phyloP scores from a whole-genome alignment of 106 monocot genomes.

The Xerophyta viscosa region DNA sequence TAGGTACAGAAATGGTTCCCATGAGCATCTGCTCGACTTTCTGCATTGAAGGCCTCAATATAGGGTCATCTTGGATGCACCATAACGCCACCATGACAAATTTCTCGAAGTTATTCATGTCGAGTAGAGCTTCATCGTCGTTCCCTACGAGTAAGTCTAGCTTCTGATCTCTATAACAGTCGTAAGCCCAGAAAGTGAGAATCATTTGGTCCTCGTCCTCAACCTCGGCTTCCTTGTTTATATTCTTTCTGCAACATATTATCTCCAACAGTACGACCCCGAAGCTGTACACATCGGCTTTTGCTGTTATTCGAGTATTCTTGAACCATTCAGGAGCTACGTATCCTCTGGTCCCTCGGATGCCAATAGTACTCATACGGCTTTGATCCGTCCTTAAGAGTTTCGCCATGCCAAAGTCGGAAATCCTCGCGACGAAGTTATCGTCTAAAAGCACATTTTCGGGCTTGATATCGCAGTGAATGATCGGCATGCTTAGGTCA shows the following conservation, averaged over 20 bases:
- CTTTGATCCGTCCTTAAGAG: slow-evolving; percentile 10
- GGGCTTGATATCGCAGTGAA: slow-evolving; percentile 17
- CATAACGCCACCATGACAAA: slow-evolving; percentile 29
- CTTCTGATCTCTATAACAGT: slow-evolving; percentile 4
- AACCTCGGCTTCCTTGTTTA: not conserved
- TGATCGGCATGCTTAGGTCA: slow-evolving; percentile 4
- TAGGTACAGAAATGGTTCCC: slow-evolving; percentile 2
- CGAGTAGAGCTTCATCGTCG: slow-evolving; percentile 7
- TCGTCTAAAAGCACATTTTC: slow-evolving; percentile 13
- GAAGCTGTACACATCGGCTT: slow-evolving; percentile 7
- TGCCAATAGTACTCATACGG: slow-evolving; percentile 5
- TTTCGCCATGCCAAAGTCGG: slow-evolving; percentile 16
- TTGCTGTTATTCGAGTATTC: not conserved
- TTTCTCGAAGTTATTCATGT: slow-evolving; percentile 14
- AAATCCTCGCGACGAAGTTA: slow-evolving; percentile 1
- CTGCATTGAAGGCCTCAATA: slow-evolving; percentile 27
- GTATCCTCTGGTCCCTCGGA: slow-evolving; percentile 6
- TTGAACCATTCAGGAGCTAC: slow-evolving; percentile 13
- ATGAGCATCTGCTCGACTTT: slow-evolving; percentile 28
- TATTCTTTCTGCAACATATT: slow-evolving; percentile 7
- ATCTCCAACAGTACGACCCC: slow-evolving; percentile 8
- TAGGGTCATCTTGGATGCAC: slow-evolving; percentile 35
- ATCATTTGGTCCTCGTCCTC: not conserved
- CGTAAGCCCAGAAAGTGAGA: slow-evolving; percentile 5
- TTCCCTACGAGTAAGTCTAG: slow-evolving; percentile 4